Conservation (phyloP, 1,284 basidiomycete genomes). For the Polyporus tsugae region DNA sequence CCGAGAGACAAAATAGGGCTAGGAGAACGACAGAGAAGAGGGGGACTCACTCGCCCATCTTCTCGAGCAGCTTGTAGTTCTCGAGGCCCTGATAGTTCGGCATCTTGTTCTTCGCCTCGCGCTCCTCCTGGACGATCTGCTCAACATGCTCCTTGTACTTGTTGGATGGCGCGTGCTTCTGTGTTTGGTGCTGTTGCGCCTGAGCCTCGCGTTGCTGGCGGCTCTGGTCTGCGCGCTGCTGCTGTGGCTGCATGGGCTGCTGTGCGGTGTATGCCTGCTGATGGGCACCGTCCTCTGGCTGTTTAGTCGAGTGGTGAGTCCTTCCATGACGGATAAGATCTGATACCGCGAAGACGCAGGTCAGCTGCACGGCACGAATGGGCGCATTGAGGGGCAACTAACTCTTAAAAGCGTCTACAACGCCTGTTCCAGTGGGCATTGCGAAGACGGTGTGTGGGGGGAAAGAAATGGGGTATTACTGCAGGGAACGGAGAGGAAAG, state of each 20-base stretch:
- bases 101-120: conserved; percentile 79
- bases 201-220: conserved; percentile 39
- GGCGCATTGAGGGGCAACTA: conserved; percentile 20
- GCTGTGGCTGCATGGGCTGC: conserved; percentile 40
- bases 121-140: conserved; percentile 82
- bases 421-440: conserved; percentile 45
- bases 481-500: conserved; percentile 10
- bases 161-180: conserved; percentile 44
- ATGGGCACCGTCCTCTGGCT: conserved; percentile 43
- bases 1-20: background rate
- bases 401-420: conserved; percentile 48
- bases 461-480: conserved; percentile 15
- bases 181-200: conserved; percentile 42
- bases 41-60: conserved; percentile 92
- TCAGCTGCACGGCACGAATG: conserved; percentile 21
- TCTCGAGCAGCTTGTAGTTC: conserved; percentile 82
- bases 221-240: conserved; percentile 41
- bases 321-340: conserved; percentile 91
- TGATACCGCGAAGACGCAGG: conserved; percentile 15
- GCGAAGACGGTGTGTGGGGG: conserved; percentile 19
- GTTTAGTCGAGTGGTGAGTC: conserved; percentile 57
- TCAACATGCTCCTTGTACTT: conserved; percentile 69
- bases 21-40: conserved; percentile 16
- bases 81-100: conserved; percentile 88
- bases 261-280: conserved; percentile 37